Percentiles rank a stretch among this genome's conserved stretches.
These are phyloP conservation scores for Candida gorgasii DNA, from an alignment of 805 yeast genomes.

Conservation along the genomic window DNA sequence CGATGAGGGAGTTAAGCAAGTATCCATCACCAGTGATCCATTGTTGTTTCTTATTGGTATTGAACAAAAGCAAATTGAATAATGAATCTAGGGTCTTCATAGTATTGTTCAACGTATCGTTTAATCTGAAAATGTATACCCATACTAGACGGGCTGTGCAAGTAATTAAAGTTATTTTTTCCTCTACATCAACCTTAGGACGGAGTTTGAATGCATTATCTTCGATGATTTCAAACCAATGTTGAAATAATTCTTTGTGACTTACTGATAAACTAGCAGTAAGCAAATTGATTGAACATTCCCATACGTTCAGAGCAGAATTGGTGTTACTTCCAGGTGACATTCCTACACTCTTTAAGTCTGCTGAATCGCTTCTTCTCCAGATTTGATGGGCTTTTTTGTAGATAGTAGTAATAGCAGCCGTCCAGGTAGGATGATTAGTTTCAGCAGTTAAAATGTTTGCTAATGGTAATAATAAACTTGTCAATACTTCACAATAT, in stretches of 20 bases:
- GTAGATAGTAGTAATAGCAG: conserved; percentile 67
- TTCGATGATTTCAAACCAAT: conserved; percentile 75
- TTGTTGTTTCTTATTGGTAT: conserved; percentile 57
- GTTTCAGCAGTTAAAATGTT: conserved; percentile 89
- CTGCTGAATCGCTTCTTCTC: conserved; percentile 28
- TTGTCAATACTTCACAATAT: conserved; percentile 81
- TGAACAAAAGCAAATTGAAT: conserved; percentile 56
- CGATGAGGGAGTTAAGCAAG: conserved; percentile 66
- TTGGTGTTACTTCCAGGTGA: conserved; percentile 13
- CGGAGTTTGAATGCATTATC: conserved; percentile 59
- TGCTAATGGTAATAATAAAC: conserved; percentile 77
- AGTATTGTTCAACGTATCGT: conserved; percentile 87
- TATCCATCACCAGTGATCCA: conserved; percentile 73
- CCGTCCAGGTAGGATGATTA: conserved; percentile 93
- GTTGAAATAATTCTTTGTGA: conserved; percentile 70
- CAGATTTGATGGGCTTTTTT: conserved; percentile 48
- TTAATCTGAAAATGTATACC: conserved; percentile 84
- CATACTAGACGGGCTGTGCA: conserved; percentile 77
- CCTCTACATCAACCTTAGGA: conserved; percentile 54
- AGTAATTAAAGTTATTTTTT: conserved; percentile 57
- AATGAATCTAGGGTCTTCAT: conserved; percentile 72
- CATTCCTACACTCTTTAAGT: conserved; percentile 7
- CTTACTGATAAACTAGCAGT: conserved; percentile 79
- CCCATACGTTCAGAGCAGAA: conserved; percentile 52
- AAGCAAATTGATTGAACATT: conserved; percentile 62